Conservation (phyloP, 495 filamentous ascomycete species). For the Aspergillus ellipticus region DNA sequence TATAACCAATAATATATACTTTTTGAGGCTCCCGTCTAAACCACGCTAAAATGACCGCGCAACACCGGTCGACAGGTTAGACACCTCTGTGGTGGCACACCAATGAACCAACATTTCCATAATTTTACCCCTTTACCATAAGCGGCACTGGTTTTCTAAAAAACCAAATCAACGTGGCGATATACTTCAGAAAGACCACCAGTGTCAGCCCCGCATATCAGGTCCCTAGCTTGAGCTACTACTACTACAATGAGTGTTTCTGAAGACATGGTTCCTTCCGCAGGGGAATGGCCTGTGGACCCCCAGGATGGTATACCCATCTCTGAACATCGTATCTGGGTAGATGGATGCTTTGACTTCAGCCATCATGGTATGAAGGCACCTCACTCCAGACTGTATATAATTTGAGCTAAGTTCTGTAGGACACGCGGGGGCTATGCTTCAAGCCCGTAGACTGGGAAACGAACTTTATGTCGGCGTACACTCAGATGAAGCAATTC, state of each 20-base stretch:
- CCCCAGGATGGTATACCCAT: slow-evolving; percentile 60
- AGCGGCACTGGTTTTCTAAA: too few species aligned
- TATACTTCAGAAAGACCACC: too few species aligned
- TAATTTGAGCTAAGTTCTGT: slow-evolving; percentile 14
- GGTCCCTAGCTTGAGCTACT: too few species aligned
- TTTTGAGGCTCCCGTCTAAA: too few species aligned
- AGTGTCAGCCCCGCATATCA: too few species aligned
- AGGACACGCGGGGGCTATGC: slow-evolving; percentile 96
- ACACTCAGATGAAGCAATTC: slow-evolving; percentile 90
- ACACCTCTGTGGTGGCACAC: too few species aligned
- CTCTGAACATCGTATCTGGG: slow-evolving; percentile 79
- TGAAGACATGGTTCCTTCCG: slow-evolving; percentile 36
- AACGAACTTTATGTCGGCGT: slow-evolving; percentile 85
- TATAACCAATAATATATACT: too few species aligned
- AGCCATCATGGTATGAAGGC: slow-evolving; percentile 76
- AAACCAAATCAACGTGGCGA: too few species aligned
- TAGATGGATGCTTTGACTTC: slow-evolving; percentile 99
- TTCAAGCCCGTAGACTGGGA: slow-evolving; percentile 85
- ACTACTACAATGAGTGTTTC: slow-evolving; percentile 15
- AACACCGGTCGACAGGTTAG: too few species aligned
- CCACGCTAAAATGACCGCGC: too few species aligned
- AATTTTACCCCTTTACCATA: too few species aligned
- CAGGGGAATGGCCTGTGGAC: slow-evolving; percentile 63
- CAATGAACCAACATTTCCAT: too few species aligned
- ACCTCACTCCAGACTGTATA: neutral